These are phyloP conservation scores for Pseudogymnoascus sp. DNA, from an alignment of 2,329 filamentous ascomycete species.

Conservation along the genomic window DNA sequence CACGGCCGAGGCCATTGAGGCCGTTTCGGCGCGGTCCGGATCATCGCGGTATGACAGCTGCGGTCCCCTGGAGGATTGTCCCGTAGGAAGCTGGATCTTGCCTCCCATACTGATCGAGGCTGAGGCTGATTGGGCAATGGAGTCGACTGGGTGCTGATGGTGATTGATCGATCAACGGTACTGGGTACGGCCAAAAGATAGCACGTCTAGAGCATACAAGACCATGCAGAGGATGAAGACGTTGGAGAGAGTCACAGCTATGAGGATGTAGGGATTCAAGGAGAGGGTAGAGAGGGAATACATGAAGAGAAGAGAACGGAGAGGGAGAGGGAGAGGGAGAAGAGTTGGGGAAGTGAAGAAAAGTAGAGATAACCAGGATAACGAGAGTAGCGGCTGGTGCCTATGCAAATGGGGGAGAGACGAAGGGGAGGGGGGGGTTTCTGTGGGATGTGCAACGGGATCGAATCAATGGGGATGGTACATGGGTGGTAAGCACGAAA, in stretches of 20 bases:
- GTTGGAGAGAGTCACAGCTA: not conserved
- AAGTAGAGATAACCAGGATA: not conserved
- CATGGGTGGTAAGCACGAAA: not conserved
- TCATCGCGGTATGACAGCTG: not conserved
- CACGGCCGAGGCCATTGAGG: slow-evolving; percentile 19
- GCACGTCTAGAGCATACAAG: not conserved
- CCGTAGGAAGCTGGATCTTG: not conserved
- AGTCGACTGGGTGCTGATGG: not conserved
- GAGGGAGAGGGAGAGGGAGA: not conserved
- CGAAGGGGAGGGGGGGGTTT: not conserved
- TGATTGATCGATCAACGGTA: not conserved
- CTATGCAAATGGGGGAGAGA: not conserved
- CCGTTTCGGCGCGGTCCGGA: slow-evolving; percentile 17
- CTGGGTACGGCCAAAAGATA: not conserved
- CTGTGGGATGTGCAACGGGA: not conserved
- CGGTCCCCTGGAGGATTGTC: not conserved
- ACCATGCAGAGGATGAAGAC: not conserved
- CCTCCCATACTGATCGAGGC: not conserved
- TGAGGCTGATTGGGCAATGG: not conserved
- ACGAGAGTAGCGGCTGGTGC: not conserved
- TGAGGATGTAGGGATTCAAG: not conserved
- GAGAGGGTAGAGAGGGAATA: not conserved
- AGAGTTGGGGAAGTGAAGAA: not conserved
- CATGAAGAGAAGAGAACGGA: not conserved
- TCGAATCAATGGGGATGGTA: not conserved